Percentiles rank a stretch among this genome's conserved stretches.
These are phyloP conservation scores for Arachnomyces sp. DNA, from an alignment of 2,329 filamentous ascomycete genomes.

Conservation along the genomic window DNA sequence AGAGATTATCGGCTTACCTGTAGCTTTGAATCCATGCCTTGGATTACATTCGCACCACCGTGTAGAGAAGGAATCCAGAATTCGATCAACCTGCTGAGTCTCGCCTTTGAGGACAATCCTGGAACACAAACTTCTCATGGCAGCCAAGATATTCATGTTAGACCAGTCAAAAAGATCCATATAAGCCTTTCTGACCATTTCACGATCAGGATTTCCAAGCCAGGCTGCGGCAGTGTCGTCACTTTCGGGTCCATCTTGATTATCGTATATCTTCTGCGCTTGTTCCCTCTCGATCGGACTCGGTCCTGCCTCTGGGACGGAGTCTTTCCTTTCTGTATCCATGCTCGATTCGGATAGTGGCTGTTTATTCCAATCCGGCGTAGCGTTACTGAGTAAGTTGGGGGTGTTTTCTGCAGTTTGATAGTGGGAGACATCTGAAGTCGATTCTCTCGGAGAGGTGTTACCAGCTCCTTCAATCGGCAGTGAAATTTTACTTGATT, in stretches of 20 bases:
- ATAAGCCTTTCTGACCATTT: slow-evolving; percentile 62
- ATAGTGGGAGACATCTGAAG: slow-evolving; percentile 37
- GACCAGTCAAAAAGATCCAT: slow-evolving; percentile 88
- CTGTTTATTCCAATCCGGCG: slow-evolving; percentile 6
- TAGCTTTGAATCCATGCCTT: slow-evolving; percentile 84
- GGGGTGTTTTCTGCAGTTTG: slow-evolving; percentile 39
- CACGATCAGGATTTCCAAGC: slow-evolving; percentile 61
- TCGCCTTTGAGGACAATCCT: slow-evolving; percentile 80
- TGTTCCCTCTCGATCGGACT: slow-evolving; percentile 65
- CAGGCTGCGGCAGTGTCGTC: slow-evolving; percentile 77
- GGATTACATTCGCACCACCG: slow-evolving; percentile 93
- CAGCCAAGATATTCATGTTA: slow-evolving; percentile 68
- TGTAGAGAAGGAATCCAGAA: slow-evolving; percentile 79
- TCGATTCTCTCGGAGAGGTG: slow-evolving; percentile 26
- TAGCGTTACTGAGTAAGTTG: slow-evolving; percentile 24
- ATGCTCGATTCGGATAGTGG: slow-evolving; percentile 7
- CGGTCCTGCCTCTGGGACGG: slow-evolving; percentile 15
- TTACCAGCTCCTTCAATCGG: slow-evolving; percentile 19
- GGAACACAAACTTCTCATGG: slow-evolving; percentile 72
- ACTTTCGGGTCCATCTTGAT: slow-evolving; percentile 66
- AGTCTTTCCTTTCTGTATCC: slow-evolving; percentile 3
- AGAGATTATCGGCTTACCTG: slow-evolving; percentile 50
- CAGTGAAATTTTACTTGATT: slow-evolving; percentile 16
- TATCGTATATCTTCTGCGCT: slow-evolving; percentile 76
- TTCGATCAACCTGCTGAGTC: slow-evolving; percentile 93